These are phyloP conservation scores for Aegilops tauschii DNA, from an alignment of 176 grass and related monocot genomes.

Conservation along the genomic window DNA sequence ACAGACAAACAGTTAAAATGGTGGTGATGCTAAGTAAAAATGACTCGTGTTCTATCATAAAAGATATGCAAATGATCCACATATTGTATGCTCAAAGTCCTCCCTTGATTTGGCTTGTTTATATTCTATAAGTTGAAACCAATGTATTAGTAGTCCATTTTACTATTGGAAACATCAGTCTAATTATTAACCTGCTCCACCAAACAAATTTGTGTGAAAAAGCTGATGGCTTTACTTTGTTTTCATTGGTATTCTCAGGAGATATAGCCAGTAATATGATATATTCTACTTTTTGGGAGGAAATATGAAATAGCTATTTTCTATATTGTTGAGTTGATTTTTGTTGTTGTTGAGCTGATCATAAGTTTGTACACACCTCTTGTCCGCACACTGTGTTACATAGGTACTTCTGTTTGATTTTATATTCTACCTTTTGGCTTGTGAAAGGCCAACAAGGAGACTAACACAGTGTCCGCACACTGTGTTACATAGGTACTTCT, in stretches of 20 bases:
- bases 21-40: background rate
- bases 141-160: background rate
- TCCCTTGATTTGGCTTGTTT: background rate
- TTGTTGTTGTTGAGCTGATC: background rate
- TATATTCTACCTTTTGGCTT: no score
- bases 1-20: background rate
- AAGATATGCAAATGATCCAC: background rate
- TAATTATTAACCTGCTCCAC: background rate
- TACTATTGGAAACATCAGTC: background rate
- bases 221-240: background rate
- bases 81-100: background rate
- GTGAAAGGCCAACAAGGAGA: no score
- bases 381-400: no score
- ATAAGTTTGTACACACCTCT: background rate
- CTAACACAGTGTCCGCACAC: background rate
- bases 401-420: no score
- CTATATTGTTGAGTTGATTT: background rate
- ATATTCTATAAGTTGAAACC: background rate
- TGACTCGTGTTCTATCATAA: background rate
- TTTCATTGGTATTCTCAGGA: background rate
- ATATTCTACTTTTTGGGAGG: background rate
- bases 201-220: background rate
- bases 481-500: background rate
- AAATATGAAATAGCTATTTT: background rate
- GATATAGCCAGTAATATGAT: background rate